Base-by-base conservation (phyloP, 441 rosid species). In the Pelargonium myrrhifolium region DNA sequence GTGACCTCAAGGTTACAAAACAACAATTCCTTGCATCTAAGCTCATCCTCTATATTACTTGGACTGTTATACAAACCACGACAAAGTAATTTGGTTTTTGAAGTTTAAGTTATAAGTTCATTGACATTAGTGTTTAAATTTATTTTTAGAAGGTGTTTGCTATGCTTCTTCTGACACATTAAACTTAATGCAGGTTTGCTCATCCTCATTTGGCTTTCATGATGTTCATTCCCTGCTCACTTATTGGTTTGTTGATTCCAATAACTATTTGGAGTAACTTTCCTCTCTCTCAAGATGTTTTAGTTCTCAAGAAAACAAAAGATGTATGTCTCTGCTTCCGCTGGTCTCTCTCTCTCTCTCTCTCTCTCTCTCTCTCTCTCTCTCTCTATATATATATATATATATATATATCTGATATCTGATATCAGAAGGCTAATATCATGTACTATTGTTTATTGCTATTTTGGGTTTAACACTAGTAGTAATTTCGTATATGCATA, bases 151-250 rank as follows among this genome's bases (percentile, higher is more conserved):
- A 24, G 43, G 24, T 40, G 51, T 18, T 20, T 40, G 15, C 1
- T 22, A 9, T 24, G 18, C 39, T 56, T n/a, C 17, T 21, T 45
- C 20, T 56, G 26, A 68, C 66, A 47, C 18, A 9, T 47, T 67
- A 68, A 51, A 65, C 64, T 55, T 40, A 78, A 73, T 85, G 88
- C 88, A 95, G 99, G 99, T 95, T 88, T 81, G 90, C 98, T 70
- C 84, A 84, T 79, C 89, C 98, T 71, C 86, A 74, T 77, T 78
- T 95, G 78, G 98, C 97, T 61, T 92, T 82, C 77, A 60, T 84
- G 82, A 85, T 92, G 95, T 95, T 95, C 79, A 72, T 87, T 66
- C 99, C 99, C 28, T 78, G 86, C 79, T 86, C 96, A 55, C 78
- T 90, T 73, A 24, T 86, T 73, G 98, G 99, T 77, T 74, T 95